Evolutionary conservation across 495 filamentous ascomycete genomes (phyloP), one percentile per base, ranked within the genome.

Genomic region (Aspergillus carlsbadensis): DNA sequence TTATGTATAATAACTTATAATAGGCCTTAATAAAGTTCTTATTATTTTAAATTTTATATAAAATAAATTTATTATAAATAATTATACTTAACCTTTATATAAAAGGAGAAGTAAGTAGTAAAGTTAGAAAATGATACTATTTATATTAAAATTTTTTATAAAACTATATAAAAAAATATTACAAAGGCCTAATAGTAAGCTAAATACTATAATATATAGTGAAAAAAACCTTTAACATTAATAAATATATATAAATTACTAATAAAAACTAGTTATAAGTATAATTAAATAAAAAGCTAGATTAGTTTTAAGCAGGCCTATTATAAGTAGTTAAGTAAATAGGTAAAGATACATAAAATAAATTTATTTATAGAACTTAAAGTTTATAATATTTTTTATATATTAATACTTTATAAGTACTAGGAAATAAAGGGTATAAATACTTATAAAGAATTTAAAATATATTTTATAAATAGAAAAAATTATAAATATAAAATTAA

Each of bases 351-450:
- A 22, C 51, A 51, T 52, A 58, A n/a, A n/a, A n/a, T n/a, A n/a
- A n/a, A n/a, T n/a, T n/a, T n/a, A 40, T 33, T 22, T 50, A 50
- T 29, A 41, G 49, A 39, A 46, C 51, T 39, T 40, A 45, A 57
- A 21, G 54, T 31, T 47, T 41, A 52, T 52, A 58, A 31, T 64
- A 63, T 47, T 54, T 63, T n/a, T n/a, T n/a, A n/a, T n/a, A n/a
- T n/a, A n/a, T n/a, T n/a, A n/a, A n/a, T n/a, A n/a, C n/a, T n/a
- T n/a, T n/a, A n/a, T n/a, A n/a, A n/a, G n/a, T n/a, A n/a, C n/a
- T n/a, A n/a, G n/a, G n/a, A n/a, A n/a, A n/a, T n/a, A n/a, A n/a
- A n/a, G n/a, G n/a, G n/a, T n/a, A n/a, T n/a, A n/a, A n/a, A n/a
- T n/a, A n/a, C 48, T 39, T 65, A 36, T 52, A 45, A 31, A 46